Evolutionary conservation across 2,329 filamentous ascomycete genomes (phyloP).

Genomic region (Ceratocystis albifundus): DNA sequence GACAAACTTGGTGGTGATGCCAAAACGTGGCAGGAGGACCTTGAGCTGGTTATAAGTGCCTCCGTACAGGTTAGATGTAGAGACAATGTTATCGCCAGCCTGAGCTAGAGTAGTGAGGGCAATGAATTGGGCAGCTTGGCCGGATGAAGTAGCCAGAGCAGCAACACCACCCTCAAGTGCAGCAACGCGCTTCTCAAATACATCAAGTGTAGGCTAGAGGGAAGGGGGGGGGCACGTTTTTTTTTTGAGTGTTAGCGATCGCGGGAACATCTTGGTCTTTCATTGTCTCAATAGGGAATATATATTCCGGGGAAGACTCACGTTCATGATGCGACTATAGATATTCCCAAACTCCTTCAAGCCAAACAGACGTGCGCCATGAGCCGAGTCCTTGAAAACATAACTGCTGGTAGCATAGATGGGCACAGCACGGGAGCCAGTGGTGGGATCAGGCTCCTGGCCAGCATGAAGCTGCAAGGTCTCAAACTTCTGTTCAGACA

Average conservation of each 20-base stretch:
- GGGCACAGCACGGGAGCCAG: constrained; percentile 81
- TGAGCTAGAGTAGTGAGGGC: constrained; percentile 73
- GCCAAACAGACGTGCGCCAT: constrained; percentile 87
- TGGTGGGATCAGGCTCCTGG: constrained; percentile 66
- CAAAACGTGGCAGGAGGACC: constrained; percentile 74
- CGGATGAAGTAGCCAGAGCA: constrained; percentile 72
- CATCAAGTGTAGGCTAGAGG: constrained; percentile 74
- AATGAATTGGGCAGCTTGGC: constrained; percentile 89
- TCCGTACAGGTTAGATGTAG: constrained; percentile 82
- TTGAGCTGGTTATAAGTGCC: constrained; percentile 98
- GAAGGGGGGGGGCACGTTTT: background rate
- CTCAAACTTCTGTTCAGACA: constrained; percentile 56
- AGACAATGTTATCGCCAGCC: constrained; percentile 83
- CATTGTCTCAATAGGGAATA: background rate
- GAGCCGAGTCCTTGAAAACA: constrained; percentile 90
- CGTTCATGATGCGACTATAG: constrained; percentile 94
- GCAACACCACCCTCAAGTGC: constrained; percentile 86
- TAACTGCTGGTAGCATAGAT: constrained; percentile 95
- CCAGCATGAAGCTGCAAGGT: constrained; percentile 79
- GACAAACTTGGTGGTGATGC: constrained; percentile 80
- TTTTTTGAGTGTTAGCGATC: background rate
- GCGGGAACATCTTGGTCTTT: background rate
- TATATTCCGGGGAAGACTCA: constrained; percentile 28
- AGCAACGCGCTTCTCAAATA: constrained; percentile 94
- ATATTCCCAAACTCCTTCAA: constrained; percentile 97